Base-by-base conservation (phyloP, 352 stramenopile species). In the Globisporangium heterothallicum region DNA sequence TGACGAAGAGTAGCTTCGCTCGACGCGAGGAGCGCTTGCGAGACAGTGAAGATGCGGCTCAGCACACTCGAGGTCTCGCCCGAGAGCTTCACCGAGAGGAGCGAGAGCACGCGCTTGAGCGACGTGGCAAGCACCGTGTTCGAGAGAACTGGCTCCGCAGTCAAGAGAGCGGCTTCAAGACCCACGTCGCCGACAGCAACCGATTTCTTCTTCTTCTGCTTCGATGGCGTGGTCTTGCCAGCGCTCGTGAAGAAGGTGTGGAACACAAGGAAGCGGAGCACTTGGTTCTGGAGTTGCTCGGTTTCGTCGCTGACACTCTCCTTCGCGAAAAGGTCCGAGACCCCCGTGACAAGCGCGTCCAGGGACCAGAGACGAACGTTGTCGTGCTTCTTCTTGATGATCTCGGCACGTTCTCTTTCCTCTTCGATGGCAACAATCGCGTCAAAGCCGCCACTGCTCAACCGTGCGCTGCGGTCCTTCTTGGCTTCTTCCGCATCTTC, bases 361-460 rank as follows among this genome's bases (percentile, higher is more conserved):
- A 93, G 38, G 19, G 83, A 74, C 83, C 83, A 93, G 34, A 89
- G 61, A 13, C 83, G 79, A 42, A 81, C 79, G 18, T 72, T 79
- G 56, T 84, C 68, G 35, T 73, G 68, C 30, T 78, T 77, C 43
- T 79, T 78, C 53, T 63, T 61, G 16, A 78, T 25, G 30, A 61
- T 47, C 48, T 83, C 74, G 16, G 74, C 65, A n/a, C 76, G 83
- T 52, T 93, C 83, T 38, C 80, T 84, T 49, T 86, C 78, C 49
- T 93, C 83, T 38, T 93, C 83, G 4, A 91, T 67, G 16, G 76
- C 76, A 22, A 93, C 56, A 50, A 93, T 73, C 19, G 74, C 72
- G 53, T 86, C 63, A 42, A 88, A 88, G 41, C 70, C 76, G 46
- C 66, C 77, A 56, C 61, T 63, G 54, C 69, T 65, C 38, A 74